These are phyloP conservation scores for Platanus orientalis DNA, from an alignment of 164 flowering plant species.

Conservation along the genomic window DNA sequence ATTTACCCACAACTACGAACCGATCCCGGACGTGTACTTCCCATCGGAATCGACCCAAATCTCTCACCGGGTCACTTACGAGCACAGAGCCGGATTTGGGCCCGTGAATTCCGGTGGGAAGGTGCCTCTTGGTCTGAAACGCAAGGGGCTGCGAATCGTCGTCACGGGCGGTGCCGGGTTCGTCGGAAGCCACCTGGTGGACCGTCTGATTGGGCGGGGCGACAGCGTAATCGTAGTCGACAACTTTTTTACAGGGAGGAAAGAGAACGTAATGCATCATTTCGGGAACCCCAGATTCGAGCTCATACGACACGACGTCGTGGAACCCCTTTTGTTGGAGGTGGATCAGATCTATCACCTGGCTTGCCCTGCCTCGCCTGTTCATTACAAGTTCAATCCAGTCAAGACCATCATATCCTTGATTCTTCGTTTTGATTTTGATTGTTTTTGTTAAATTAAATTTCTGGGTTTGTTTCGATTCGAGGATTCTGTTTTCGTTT, in stretches of 20 bases:
- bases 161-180: constrained; percentile 96
- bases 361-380: constrained; percentile 93
- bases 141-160: constrained; percentile 70
- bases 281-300: constrained; percentile 86
- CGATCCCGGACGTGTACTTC: constrained; percentile 20
- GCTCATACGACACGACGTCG: constrained; percentile 87
- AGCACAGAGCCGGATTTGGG: constrained; percentile 21
- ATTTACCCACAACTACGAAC: background rate
- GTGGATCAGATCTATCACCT: constrained; percentile 98
- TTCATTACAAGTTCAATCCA: constrained; percentile 92
- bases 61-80: constrained; percentile 1
- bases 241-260: constrained; percentile 87
- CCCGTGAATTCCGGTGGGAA: constrained; percentile 43
- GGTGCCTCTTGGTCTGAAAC: constrained; percentile 70
- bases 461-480: no score
- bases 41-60: constrained; percentile 6
- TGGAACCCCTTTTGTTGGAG: constrained; percentile 76
- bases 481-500: background rate
- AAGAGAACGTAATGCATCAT: constrained; percentile 88
- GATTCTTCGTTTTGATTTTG: background rate
- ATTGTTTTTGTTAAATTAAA: no score
- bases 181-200: constrained; percentile 89
- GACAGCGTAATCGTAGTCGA: constrained; percentile 93
- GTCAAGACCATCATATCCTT: constrained; percentile 96
- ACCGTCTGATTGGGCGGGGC: constrained; percentile 70